A percentile compares a stretch with the other conserved stretches of the same genome.
phyloP scores from a whole-genome alignment of 192 early-diverging fungal species.

The Obelidium mucronatum region DNA sequence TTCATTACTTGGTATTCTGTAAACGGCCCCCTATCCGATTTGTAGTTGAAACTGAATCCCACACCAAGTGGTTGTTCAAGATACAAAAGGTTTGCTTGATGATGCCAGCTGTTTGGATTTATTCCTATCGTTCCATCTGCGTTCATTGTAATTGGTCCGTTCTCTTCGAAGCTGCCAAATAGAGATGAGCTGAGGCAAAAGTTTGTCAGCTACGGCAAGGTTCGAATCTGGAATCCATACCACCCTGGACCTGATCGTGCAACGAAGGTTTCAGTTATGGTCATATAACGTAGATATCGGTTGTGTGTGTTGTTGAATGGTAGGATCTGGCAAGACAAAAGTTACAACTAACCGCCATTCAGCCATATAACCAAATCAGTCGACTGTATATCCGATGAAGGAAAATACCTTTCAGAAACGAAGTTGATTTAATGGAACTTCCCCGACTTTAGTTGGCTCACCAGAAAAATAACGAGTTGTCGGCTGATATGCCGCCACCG shows the following conservation, averaged over 20 bases:
- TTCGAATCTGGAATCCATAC: slow-evolving; percentile 2
- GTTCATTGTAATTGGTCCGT: slow-evolving; percentile 16
- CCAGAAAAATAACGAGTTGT: slow-evolving; percentile 25
- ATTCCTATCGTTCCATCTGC: slow-evolving; percentile 1
- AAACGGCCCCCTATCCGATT: not conserved
- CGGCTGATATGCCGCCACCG: not conserved
- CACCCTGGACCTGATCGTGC: slow-evolving; percentile 41
- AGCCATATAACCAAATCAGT: slow-evolving; percentile 39
- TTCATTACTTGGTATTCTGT: slow-evolving; percentile 13
- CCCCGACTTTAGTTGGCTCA: too few relatives aligned
- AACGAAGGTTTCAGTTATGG: too few relatives aligned
- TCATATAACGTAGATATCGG: too few relatives aligned
- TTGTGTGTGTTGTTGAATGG: too few relatives aligned
- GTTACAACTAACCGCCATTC: too few relatives aligned
- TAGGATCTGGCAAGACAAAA: too few relatives aligned
- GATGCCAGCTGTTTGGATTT: slow-evolving; percentile 40
- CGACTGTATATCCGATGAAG: not conserved
- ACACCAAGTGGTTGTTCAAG: slow-evolving; percentile 46
- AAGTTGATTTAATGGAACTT: too few relatives aligned
- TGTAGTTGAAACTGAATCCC: slow-evolving; percentile 31
- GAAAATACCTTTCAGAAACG: slow-evolving; percentile 24
- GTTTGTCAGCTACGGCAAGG: not conserved
- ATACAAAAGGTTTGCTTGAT: slow-evolving; percentile 42
- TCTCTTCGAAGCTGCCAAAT: slow-evolving; percentile 48
- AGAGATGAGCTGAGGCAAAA: slow-evolving; percentile 35